Base-by-base conservation (phyloP, 305 asterid species). In the Rubia occidens region DNA sequence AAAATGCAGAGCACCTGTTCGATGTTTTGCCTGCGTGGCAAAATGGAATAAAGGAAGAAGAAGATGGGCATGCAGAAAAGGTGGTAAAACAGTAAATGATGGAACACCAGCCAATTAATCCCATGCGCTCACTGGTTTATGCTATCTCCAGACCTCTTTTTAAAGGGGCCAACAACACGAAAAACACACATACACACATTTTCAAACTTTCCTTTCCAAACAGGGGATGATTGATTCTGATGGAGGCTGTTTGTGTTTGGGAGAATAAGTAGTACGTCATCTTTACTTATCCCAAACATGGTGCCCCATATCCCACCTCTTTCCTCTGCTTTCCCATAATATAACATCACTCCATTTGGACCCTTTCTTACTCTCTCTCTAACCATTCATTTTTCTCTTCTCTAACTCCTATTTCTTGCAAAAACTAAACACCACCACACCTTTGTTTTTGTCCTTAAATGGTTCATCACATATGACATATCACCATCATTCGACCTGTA, bases 241-340 rank as follows among this genome's bases (percentile, higher is more conserved):
- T 74, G 32, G 75, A 56, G 69, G 64, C 64, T 72, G 71, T 40
- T 53, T 74, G 73, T 72, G 71, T 40, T 53, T 68, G 68, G 66
- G 73, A 60, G 56, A 51, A 51, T 51, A 51, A 51, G 64, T 59
- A 54, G 72, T 32, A 66, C 60, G 76, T 77, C 81, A 71, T 60
- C 74, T 55, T 59, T 45, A 10, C 75, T 72, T 58, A 55, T 64
- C 69, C 65, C 76, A 68, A 55, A 51, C 59, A 62, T 11, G 44
- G 60, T 77, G 69, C 77, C 58, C 66, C 73, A 51, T 75, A 71
- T 80, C 80, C 82, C 85, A 75, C 83, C 78, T 66, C 70, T 73
- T 53, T 60, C 84, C 79, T 83, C 74, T 71, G 76, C 73, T 76
- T 80, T 84, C 54, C 78, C 78, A 80, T 85, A 77, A 77, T 79